Conservation (phyloP, 106 monocot genomes). For the Triglochin maritima region DNA sequence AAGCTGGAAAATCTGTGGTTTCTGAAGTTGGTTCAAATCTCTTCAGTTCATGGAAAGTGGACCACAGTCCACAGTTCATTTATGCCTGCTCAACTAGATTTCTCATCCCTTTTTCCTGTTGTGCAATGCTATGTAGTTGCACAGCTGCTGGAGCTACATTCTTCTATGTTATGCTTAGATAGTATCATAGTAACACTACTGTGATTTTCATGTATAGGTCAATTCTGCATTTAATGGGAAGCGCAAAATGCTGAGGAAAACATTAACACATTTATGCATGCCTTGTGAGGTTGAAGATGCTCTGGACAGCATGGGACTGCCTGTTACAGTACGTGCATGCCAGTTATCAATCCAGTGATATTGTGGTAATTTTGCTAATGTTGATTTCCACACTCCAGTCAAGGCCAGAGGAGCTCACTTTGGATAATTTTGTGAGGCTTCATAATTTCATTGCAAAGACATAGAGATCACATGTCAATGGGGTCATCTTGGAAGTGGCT, state of each 20-base stretch:
- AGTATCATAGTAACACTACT: no score
- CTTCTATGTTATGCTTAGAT: not conserved
- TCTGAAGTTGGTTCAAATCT: no score
- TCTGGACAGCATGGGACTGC: slow-evolving; percentile 43
- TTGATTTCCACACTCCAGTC: slow-evolving; percentile 31
- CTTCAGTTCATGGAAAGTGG: no score
- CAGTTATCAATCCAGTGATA: not conserved
- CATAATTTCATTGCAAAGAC: slow-evolving; percentile 44
- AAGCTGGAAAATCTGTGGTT: no score
- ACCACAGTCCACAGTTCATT: no score
- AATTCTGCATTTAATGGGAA: slow-evolving; percentile 84
- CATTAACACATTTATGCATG: slow-evolving; percentile 61
- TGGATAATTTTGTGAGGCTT: slow-evolving; percentile 78
- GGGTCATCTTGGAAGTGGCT: not conserved
- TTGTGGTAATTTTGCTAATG: not conserved
- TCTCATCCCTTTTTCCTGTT: no score
- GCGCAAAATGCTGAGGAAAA: slow-evolving; percentile 84
- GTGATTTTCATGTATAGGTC: slow-evolving; percentile 20
- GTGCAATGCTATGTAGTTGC: no score
- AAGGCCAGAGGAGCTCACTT: slow-evolving; percentile 74
- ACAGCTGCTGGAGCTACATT: not conserved
- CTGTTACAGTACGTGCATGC: slow-evolving; percentile 48
- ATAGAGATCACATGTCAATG: not conserved
- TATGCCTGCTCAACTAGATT: no score
- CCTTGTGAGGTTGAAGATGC: slow-evolving; percentile 65